Evolutionary conservation across 805 yeast genomes (phyloP), one percentile per base, ranked within the genome.

Genomic region (Candida adriatica): DNA sequence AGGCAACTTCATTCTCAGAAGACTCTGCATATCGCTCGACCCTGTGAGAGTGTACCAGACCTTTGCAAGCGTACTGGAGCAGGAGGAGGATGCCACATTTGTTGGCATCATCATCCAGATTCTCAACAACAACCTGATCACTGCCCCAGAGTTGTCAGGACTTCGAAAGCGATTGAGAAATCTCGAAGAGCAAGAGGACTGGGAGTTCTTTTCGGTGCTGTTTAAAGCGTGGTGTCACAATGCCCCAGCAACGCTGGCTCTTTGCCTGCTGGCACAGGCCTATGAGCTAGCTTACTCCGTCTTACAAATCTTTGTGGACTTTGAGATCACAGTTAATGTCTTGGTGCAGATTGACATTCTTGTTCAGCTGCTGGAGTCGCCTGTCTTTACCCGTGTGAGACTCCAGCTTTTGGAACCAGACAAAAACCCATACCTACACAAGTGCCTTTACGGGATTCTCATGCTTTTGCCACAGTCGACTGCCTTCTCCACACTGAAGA

Each of bases 391-490:
- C 13, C 77, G 82, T 46, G 66, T 88, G 41, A 70, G 98, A 37
- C 62, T 92, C 33, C 96, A 90, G 56, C 62, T 92, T n/a, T 61
- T 92, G 28, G 94, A 85, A 49, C 96, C 96, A 1, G 84, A 79
- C 29, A 73, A 70, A 41, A 70, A 82, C 51, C 94, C 94, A 1
- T 82, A 70, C 48, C 60, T 92, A 20, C 84, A 80, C 65, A 85
- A 86, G 51, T 83, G 95, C 32, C 67, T 92, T 18, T 92, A 86
- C 53, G 98, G 97, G 2, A 70, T 92, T 18, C 62, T 92, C 37
- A 92, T 92, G 98, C 67, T 92, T 5, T 58, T 92, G 30, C 98
- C 98, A 0, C 98, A 92, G 53, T 85, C 96, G 0, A 71, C 84
- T 9, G 95, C 97, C 0, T 92, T 85, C 53, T 75, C 71, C n/a